phyloP scores from a whole-genome alignment of 768 basidiomycete genomes.

The Tulasnella sp. region DNA sequence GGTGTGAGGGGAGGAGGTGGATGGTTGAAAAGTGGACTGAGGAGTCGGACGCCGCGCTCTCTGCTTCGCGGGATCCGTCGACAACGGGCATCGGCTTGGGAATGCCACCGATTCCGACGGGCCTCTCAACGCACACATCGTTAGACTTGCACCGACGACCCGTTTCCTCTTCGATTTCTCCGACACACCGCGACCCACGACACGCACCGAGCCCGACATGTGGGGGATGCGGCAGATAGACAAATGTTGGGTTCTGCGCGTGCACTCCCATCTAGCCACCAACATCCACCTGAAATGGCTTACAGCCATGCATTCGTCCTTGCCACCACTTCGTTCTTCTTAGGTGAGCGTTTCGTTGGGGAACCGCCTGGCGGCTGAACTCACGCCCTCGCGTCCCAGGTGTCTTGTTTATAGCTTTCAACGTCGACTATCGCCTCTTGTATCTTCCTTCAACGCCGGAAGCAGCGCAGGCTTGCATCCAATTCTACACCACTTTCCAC shows the following conservation, averaged over 20 bases:
- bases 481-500: constrained; percentile 90
- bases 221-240: neutral
- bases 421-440: constrained; percentile 81
- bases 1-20: neutral
- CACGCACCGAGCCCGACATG: neutral
- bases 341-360: constrained; percentile 52
- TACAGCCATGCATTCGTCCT: constrained; percentile 88
- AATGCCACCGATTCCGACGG: neutral
- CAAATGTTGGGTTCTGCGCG: neutral
- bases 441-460: constrained; percentile 58
- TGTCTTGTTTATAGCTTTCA: constrained; percentile 77
- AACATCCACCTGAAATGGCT: constrained; percentile 54
- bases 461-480: constrained; percentile 63
- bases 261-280: neutral
- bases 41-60: constrained; percentile 1
- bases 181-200: neutral
- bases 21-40: constrained; percentile 4
- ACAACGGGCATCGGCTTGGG: neutral
- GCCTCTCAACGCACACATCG: neutral
- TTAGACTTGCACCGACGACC: neutral
- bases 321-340: constrained; percentile 81
- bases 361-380: constrained; percentile 1
- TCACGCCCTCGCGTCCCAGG: constrained; percentile 43
- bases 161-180: neutral
- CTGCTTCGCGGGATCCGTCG: neutral